Conservation (phyloP, 2,329 filamentous ascomycete genomes). For the Fusarium tanahbumbuense region DNA sequence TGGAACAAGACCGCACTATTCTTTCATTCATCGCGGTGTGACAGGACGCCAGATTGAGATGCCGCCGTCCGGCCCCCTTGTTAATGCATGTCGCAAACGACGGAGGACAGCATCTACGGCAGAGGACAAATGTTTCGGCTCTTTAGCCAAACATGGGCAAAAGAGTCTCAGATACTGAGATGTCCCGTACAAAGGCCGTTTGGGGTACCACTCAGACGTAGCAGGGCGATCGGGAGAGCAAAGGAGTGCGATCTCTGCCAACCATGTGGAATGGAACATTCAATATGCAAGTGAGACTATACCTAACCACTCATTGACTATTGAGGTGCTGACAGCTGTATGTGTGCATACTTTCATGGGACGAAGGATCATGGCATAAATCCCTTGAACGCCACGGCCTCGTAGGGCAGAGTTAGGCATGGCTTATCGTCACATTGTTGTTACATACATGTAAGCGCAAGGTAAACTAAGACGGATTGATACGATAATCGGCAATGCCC, state of each 20-base stretch:
- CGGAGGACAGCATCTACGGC: slow-evolving; percentile 27
- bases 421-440: slow-evolving; percentile 12
- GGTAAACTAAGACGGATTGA: slow-evolving; percentile 4
- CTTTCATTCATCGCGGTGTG: slow-evolving; percentile 31
- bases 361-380: slow-evolving; percentile 22
- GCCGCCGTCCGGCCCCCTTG: slow-evolving; percentile 19
- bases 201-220: slow-evolving; percentile 13
- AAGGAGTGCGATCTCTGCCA: slow-evolving; percentile 10
- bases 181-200: slow-evolving; percentile 19
- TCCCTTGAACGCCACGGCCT: slow-evolving; percentile 12
- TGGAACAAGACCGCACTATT: slow-evolving; percentile 11
- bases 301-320: not conserved
- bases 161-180: slow-evolving; percentile 21
- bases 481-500: slow-evolving; percentile 20
- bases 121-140: slow-evolving; percentile 41
- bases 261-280: slow-evolving; percentile 7
- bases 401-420: slow-evolving; percentile 24
- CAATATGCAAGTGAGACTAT: slow-evolving; percentile 22
- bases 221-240: not conserved
- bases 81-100: slow-evolving; percentile 23
- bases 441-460: slow-evolving; percentile 24
- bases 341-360: slow-evolving; percentile 6
- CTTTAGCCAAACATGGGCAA: slow-evolving; percentile 38
- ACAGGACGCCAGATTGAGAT: slow-evolving; percentile 30
- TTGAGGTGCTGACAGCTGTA: slow-evolving; percentile 10